Percentiles rank a stretch among this genome's conserved stretches.
phyloP scores from a whole-genome alignment of 2,329 filamentous ascomycete genomes.

The Blastomyces percursus region DNA sequence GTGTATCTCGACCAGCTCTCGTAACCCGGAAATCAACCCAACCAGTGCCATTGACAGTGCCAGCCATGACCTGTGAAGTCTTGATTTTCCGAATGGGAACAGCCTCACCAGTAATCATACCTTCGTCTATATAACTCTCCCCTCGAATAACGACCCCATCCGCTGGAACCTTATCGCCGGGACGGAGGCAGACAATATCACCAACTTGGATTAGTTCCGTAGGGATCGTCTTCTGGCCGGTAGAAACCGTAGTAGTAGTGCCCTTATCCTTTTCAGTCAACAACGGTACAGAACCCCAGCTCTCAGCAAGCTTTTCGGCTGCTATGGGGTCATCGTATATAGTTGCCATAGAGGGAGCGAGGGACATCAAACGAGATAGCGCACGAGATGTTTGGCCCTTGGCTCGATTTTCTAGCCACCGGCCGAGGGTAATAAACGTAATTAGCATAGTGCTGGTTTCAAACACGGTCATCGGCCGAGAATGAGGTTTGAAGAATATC shows the following conservation, averaged over 20 bases:
- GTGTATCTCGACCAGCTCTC: constrained; percentile 84
- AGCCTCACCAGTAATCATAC: constrained; percentile 96
- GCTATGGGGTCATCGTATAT: constrained; percentile 94
- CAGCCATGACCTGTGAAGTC: constrained; percentile 70
- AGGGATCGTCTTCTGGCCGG: constrained; percentile 77
- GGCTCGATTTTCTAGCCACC: constrained; percentile 85
- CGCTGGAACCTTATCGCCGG: constrained; percentile 92
- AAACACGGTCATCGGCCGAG: constrained; percentile 77
- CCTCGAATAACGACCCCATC: constrained; percentile 80
- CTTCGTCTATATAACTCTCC: constrained; percentile 90
- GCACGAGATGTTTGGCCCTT: constrained; percentile 96
- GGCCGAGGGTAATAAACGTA: constrained; percentile 83
- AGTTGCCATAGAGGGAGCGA: constrained; percentile 91
- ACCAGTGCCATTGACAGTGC: constrained; percentile 89
- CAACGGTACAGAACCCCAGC: constrained; percentile 45
- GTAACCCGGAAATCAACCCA: constrained; percentile 87
- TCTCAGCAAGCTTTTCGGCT: constrained; percentile 77
- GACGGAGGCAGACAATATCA: constrained; percentile 83
- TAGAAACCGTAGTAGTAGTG: constrained; percentile 27
- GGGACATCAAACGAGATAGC: constrained; percentile 84
- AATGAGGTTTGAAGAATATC: constrained; percentile 61
- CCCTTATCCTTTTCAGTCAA: constrained; percentile 11
- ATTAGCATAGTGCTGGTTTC: constrained; percentile 98
- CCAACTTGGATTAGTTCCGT: constrained; percentile 91
- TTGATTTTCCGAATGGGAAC: constrained; percentile 88